Percentiles rank a stretch among this genome's conserved stretches.
These are phyloP conservation scores for Gomphus bonarii DNA, from an alignment of 1,284 basidiomycete genomes.

Conservation along the genomic window DNA sequence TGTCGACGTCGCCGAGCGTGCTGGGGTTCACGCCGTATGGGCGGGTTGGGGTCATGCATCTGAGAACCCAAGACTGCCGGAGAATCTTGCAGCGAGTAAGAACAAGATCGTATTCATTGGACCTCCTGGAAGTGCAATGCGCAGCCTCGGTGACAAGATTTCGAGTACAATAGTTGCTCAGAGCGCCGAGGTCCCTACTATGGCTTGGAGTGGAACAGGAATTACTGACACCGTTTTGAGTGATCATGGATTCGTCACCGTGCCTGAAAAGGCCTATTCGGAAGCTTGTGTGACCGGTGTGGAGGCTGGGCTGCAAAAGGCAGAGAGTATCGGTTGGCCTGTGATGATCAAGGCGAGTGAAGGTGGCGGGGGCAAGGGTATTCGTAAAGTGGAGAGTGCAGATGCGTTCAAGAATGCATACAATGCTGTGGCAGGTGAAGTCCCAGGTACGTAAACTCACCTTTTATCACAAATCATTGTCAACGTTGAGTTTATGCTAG, in stretches of 20 bases:
- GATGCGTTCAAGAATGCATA: constrained; percentile 91
- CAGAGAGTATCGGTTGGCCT: constrained; percentile 90
- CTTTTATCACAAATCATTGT: not conserved
- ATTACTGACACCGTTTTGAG: constrained; percentile 86
- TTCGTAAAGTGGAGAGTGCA: constrained; percentile 79
- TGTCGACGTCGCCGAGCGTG: constrained; percentile 94
- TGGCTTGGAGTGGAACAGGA: constrained; percentile 98
- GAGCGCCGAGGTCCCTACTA: constrained; percentile 94
- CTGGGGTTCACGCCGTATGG: constrained; percentile 98
- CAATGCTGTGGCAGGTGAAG: constrained; percentile 91
- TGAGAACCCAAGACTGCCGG: constrained; percentile 97
- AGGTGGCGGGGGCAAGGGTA: constrained; percentile 98
- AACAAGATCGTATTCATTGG: constrained; percentile 99
- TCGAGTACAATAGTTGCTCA: constrained; percentile 99
- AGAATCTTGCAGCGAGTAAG: constrained; percentile 84
- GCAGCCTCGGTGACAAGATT: constrained; percentile 98
- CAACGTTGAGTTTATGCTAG: constrained; percentile 30
- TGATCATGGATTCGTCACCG: constrained; percentile 85
- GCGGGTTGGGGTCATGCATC: constrained; percentile 99
- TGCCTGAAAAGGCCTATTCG: constrained; percentile 86
- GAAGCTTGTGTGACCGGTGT: constrained; percentile 86
- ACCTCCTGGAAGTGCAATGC: constrained; percentile 97
- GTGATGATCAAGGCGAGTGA: constrained; percentile 99
- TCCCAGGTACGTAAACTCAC: constrained; percentile 61
- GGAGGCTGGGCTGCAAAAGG: constrained; percentile 79